These are phyloP conservation scores for Aspergillus fumigatus DNA, from an alignment of 2,329 filamentous ascomycete species.

Conservation along the genomic window DNA sequence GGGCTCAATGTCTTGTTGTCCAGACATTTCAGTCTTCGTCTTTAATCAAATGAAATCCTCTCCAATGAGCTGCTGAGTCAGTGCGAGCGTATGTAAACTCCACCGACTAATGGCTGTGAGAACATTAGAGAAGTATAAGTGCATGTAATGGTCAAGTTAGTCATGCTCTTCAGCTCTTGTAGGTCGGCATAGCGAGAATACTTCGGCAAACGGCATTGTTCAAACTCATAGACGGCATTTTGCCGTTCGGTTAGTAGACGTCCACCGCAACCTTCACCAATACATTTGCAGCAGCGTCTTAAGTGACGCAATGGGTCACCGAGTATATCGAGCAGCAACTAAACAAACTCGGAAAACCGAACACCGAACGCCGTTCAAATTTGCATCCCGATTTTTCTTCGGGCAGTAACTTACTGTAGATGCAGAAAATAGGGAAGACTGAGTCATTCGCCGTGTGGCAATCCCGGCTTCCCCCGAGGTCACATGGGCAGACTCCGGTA, in stretches of 20 bases:
- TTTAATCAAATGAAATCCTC: background rate
- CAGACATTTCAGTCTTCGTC: too few species aligned
- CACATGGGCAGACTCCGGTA: constrained; percentile 18
- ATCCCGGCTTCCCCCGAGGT: constrained; percentile 17
- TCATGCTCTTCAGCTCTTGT: background rate
- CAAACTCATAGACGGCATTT: too few species aligned
- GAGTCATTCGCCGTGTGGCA: background rate
- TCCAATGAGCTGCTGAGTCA: background rate
- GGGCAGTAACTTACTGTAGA: background rate
- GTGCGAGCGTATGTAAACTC: background rate
- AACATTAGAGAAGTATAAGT: background rate
- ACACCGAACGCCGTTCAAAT: background rate
- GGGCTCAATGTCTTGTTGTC: background rate
- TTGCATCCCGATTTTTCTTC: background rate
- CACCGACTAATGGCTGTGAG: background rate
- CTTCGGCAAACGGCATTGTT: background rate
- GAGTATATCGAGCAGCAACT: background rate
- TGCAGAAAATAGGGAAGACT: background rate
- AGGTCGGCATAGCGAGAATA: background rate
- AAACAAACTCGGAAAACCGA: background rate
- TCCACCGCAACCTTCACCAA: too few species aligned
- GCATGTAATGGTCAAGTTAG: background rate
- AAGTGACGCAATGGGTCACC: background rate
- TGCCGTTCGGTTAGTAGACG: too few species aligned
- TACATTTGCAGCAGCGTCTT: background rate